Conservation (phyloP, 1,139 yeast genomes). For the Magnusiomyces paraingens region DNA sequence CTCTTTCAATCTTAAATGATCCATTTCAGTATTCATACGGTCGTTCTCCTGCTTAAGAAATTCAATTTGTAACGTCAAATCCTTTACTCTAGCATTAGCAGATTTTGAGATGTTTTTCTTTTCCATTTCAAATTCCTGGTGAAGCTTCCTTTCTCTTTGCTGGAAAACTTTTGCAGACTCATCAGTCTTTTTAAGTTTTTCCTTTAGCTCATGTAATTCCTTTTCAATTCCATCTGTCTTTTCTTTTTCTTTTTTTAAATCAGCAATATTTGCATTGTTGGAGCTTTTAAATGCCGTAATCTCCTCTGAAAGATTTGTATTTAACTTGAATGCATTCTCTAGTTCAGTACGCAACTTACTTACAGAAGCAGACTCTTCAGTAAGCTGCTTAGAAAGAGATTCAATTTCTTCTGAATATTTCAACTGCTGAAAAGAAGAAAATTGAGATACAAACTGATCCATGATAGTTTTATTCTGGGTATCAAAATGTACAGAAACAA, state of each 20-base stretch:
- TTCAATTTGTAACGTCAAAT: conserved; percentile 7
- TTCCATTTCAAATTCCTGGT: conserved; percentile 14
- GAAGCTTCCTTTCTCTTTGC: conserved; percentile 13
- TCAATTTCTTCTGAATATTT: not conserved
- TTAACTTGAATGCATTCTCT: not conserved
- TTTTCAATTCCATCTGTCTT: conserved; percentile 1
- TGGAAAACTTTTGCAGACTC: conserved; percentile 11
- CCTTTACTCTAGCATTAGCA: conserved; percentile 5
- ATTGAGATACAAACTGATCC: not conserved
- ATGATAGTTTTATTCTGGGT: not conserved
- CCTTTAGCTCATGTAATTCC: not conserved
- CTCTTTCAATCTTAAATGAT: conserved; percentile 1
- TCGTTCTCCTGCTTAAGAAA: conserved; percentile 7
- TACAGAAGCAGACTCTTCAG: not conserved
- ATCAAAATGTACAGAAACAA: not conserved
- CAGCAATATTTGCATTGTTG: not conserved
- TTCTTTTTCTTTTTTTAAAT: conserved; percentile 10
- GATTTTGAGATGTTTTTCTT: conserved; percentile 6
- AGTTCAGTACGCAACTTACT: not conserved
- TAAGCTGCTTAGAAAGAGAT: not conserved
- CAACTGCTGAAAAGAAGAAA: not conserved
- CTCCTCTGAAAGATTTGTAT: not conserved
- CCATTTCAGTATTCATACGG: conserved; percentile 3
- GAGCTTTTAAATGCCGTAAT: not conserved
- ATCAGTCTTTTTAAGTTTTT: conserved; percentile 13